Conservation (phyloP, 345 rosid species). For the Gossypium australe region DNA sequence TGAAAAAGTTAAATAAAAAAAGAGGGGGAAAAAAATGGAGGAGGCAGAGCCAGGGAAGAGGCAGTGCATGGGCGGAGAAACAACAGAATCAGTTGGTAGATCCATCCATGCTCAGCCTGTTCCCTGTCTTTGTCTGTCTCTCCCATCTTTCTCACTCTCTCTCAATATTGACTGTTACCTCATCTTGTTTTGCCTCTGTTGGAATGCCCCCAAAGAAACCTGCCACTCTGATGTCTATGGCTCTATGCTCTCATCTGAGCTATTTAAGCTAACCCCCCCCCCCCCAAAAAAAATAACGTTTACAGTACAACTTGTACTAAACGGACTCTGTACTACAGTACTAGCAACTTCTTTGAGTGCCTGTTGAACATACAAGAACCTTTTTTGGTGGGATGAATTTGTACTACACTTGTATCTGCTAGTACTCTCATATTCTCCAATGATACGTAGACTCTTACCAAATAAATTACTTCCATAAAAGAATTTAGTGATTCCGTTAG, state of each 20-base stretch:
- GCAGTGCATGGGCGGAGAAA: conserved; percentile 85
- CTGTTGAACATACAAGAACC: not conserved
- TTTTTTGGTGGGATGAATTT: not conserved
- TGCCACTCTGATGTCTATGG: not conserved
- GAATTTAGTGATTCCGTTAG: not conserved
- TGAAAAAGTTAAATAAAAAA: not conserved
- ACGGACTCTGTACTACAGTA: conserved; percentile 32
- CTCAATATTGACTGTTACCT: not conserved
- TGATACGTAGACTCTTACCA: not conserved
- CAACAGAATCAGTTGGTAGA: conserved; percentile 40
- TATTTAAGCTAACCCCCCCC: conserved; percentile 6
- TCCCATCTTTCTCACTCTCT: conserved; percentile 31
- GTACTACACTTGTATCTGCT: conserved; percentile 20
- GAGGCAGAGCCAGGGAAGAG: conserved; percentile 87
- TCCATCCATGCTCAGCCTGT: conserved; percentile 71
- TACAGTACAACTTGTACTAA: conserved; percentile 27
- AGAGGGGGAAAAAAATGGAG: not conserved
- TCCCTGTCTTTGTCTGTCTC: conserved; percentile 45
- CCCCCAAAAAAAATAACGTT: not conserved
- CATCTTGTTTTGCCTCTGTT: not conserved
- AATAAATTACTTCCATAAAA: not conserved
- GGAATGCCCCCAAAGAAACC: not conserved
- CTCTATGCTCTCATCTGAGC: not conserved
- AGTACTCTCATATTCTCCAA: not conserved
- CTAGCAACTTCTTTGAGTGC: conserved; percentile 12